phyloP scores from a whole-genome alignment of 148 eudicot species.

The Amaranthus palmeri region DNA sequence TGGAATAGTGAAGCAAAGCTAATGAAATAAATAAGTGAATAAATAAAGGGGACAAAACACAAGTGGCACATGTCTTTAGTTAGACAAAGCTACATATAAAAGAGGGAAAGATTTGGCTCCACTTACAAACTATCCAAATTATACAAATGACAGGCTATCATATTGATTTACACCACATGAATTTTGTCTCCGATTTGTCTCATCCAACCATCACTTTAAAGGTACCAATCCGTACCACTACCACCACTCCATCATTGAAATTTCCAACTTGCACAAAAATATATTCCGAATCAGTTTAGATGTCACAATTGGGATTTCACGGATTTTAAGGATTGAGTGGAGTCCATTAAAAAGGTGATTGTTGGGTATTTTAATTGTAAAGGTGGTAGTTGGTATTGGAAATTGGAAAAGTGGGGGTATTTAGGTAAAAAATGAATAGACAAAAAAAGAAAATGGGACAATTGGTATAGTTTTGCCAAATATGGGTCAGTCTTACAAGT shows the following conservation, averaged over 20 bases:
- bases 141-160: constrained; percentile 32
- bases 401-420: too few species aligned
- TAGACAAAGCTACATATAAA: constrained; percentile 13
- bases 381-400: too few species aligned
- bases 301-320: too few species aligned
- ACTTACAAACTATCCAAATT: constrained; percentile 8
- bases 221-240: constrained; percentile 34
- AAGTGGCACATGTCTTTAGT: constrained; percentile 14
- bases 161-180: constrained; percentile 26
- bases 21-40: neutral
- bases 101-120: neutral
- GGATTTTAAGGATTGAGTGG: too few species aligned
- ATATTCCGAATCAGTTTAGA: too few species aligned
- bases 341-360: too few species aligned
- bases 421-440: too few species aligned
- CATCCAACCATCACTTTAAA: neutral
- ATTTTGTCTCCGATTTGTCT: constrained; percentile 26
- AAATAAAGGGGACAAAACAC: neutral
- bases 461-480: too few species aligned
- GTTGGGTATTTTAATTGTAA: too few species aligned
- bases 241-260: constrained; percentile 6
- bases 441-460: too few species aligned
- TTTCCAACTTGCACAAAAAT: neutral
- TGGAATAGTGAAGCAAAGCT: too few species aligned
- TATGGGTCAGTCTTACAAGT: too few species aligned